phyloP scores from a whole-genome alignment of 2,329 filamentous ascomycete species.

The Penicillium oxalicum region DNA sequence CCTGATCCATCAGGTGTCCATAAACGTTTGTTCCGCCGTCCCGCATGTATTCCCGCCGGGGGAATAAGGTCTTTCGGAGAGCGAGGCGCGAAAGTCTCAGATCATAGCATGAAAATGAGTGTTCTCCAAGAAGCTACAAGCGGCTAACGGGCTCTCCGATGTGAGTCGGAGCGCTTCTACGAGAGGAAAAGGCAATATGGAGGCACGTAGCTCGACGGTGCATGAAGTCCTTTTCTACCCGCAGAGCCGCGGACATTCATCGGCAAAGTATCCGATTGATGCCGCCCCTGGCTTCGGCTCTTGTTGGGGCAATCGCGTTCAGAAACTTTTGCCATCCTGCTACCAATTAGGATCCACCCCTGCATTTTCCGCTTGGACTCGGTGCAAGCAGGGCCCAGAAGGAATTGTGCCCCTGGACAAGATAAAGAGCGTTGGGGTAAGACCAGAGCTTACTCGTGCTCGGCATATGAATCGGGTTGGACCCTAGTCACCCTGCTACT shows the following conservation, averaged over 20 bases:
- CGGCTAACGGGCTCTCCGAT: no score
- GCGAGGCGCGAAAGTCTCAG: no score
- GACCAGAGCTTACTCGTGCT: not conserved
- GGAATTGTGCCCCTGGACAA: not conserved
- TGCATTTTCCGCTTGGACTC: not conserved
- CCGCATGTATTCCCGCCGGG: no score
- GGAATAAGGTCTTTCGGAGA: no score
- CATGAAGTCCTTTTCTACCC: slow-evolving; percentile 2
- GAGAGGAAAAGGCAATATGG: no score
- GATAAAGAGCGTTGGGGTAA: slow-evolving; percentile 2
- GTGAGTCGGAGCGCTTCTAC: no score
- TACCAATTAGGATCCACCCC: slow-evolving; percentile 7
- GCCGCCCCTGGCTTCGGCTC: slow-evolving; percentile 10
- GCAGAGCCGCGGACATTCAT: slow-evolving; percentile 16
- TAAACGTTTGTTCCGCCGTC: not conserved
- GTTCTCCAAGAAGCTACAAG: no score
- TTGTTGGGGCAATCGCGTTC: slow-evolving; percentile 2
- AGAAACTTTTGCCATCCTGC: slow-evolving; percentile 5
- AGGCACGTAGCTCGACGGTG: no score
- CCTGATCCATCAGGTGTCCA: no score
- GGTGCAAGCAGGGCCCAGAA: slow-evolving; percentile 1
- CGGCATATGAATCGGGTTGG: slow-evolving; percentile 1
- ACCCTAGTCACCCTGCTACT: no score
- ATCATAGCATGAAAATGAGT: no score
- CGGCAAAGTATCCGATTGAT: slow-evolving; percentile 15